Percentiles rank a stretch among this genome's conserved stretches.
Conservation (phyloP, 169 alveolate genomes). For the Plasmodium inui region DNA sequence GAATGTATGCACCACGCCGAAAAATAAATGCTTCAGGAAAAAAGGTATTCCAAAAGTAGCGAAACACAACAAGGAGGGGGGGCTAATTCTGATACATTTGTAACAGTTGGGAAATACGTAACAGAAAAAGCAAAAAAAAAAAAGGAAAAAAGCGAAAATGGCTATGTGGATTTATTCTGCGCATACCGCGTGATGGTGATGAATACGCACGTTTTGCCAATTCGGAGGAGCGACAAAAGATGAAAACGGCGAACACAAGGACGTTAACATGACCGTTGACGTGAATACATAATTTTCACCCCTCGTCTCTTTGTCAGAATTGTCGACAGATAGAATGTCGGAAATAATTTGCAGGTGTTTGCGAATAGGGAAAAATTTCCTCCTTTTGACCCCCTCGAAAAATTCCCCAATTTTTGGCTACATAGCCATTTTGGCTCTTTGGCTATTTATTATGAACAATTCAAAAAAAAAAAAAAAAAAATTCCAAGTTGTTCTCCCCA, state of each 20-base stretch:
- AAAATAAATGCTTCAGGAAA: neutral
- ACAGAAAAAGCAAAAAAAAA: neutral
- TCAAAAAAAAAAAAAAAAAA: no score
- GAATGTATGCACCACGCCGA: neutral
- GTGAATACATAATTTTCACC: neutral
- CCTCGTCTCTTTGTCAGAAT: neutral
- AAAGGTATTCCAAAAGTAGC: neutral
- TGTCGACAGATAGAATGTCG: neutral
- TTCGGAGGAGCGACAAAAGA: neutral
- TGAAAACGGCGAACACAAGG: neutral
- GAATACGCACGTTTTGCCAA: neutral
- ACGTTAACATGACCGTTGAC: neutral
- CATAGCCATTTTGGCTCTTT: neutral
- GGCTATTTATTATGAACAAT: neutral
- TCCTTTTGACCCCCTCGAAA: neutral
- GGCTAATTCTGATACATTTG: neutral
- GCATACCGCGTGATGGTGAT: neutral
- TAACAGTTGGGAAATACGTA: neutral
- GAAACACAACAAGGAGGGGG: neutral
- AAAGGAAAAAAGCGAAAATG: neutral
- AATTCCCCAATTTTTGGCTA: neutral
- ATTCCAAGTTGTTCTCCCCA: no score
- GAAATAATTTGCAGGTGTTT: neutral
- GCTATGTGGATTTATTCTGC: neutral
- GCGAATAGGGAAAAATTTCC: neutral